phyloP scores from a whole-genome alignment of 169 alveolate species.

The Cardiosporidium cionae region DNA sequence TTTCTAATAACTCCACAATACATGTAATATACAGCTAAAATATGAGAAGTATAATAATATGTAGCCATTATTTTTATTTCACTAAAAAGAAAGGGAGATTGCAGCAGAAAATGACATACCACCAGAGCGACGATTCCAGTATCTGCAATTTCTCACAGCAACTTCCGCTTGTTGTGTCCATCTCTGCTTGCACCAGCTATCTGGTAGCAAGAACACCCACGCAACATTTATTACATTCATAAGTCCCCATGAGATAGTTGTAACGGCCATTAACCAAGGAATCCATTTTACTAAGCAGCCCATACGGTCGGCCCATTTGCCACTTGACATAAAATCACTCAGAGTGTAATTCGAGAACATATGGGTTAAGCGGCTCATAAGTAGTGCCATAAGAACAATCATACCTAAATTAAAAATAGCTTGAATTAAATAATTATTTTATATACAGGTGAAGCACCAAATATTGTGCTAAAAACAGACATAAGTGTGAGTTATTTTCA shows the following conservation, averaged over 20 bases:
- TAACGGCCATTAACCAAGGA: constrained; percentile 55
- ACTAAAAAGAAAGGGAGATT: no score
- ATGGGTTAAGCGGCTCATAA: constrained; percentile 17
- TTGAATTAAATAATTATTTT: no score
- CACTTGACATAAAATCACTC: constrained; percentile 64
- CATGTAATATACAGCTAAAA: no score
- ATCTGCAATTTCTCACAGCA: constrained; percentile 38
- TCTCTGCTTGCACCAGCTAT: constrained; percentile 45
- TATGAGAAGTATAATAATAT: no score
- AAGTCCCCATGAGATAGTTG: constrained; percentile 34
- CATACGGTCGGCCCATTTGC: constrained; percentile 49
- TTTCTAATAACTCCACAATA: no score
- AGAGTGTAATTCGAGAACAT: constrained; percentile 59
- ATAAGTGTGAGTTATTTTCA: no score
- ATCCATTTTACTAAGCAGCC: constrained; percentile 72
- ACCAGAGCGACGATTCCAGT: constrained; percentile 36
- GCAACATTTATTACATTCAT: constrained; percentile 30
- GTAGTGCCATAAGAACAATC: background rate
- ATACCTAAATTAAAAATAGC: background rate
- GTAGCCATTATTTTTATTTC: no score
- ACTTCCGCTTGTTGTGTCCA: constrained; percentile 21
- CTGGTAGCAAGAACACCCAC: constrained; percentile 39
- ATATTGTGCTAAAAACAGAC: no score
- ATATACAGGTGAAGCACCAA: no score
- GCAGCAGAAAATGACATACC: no score